Conservation (phyloP, 2,329 filamentous ascomycete genomes). For the Fusarium paranaense region DNA sequence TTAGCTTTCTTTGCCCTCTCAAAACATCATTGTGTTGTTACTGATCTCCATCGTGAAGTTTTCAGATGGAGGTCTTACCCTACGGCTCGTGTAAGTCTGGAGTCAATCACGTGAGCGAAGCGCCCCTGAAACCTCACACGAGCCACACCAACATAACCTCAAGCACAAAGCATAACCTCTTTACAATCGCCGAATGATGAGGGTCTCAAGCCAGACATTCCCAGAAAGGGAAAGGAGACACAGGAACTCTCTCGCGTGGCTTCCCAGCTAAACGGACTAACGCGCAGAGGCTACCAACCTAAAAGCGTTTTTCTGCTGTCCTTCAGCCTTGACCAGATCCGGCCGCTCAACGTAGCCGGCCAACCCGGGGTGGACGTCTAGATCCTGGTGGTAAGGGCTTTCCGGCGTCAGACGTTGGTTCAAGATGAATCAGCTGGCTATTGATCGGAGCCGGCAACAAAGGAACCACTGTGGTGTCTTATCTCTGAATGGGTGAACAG, state of each 20-base stretch:
- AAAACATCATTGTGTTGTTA: background rate
- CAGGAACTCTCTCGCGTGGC: background rate
- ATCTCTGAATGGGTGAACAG: conserved; percentile 1
- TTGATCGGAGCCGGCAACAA: background rate
- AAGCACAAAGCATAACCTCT: background rate
- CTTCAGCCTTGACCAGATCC: conserved; percentile 34
- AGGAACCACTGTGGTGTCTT: background rate
- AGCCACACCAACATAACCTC: background rate
- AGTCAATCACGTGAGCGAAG: conserved; percentile 16
- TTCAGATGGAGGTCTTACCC: background rate
- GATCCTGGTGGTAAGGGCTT: conserved; percentile 3
- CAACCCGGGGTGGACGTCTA: conserved; percentile 26
- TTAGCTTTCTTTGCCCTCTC: background rate
- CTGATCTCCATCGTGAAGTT: background rate
- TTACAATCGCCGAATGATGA: background rate
- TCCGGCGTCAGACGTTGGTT: background rate
- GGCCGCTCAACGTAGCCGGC: conserved; percentile 20
- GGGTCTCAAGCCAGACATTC: background rate
- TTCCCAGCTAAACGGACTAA: conserved; percentile 4
- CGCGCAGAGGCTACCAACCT: conserved; percentile 11
- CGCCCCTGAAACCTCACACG: background rate
- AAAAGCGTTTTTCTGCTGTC: background rate
- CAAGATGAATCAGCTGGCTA: background rate
- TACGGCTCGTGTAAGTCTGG: conserved; percentile 2
- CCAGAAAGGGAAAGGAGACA: background rate